Percentiles rank a stretch among this genome's conserved stretches.
phyloP scores from a whole-genome alignment of 2,329 filamentous ascomycete genomes.

The Fusarium nematophilum region DNA sequence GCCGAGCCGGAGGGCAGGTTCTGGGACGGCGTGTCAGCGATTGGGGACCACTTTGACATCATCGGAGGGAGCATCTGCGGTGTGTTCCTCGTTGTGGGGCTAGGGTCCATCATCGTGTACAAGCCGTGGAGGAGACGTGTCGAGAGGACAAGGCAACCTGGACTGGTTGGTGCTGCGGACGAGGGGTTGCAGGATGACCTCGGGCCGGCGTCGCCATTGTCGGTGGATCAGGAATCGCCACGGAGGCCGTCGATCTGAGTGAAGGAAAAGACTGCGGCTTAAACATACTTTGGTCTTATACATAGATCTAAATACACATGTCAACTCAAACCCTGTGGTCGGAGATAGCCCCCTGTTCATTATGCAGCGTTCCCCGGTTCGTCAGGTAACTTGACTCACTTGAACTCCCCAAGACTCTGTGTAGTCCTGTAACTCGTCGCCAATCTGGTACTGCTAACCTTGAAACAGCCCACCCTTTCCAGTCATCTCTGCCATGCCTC shows the following conservation, averaged over 20 bases:
- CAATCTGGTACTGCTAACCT: no score
- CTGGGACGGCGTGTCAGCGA: constrained; percentile 86
- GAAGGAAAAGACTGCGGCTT: no score
- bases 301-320: no score
- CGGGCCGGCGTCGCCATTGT: constrained; percentile 6
- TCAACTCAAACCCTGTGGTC: no score
- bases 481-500: no score
- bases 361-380: no score
- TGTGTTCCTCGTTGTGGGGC: constrained; percentile 81
- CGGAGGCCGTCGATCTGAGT: background rate
- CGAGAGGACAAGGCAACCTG: constrained; percentile 40
- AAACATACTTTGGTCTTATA: no score
- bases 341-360: no score
- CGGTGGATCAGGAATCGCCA: background rate
- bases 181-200: constrained; percentile 18
- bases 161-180: constrained; percentile 22
- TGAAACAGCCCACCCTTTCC: no score
- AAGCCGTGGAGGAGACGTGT: constrained; percentile 76
- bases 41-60: constrained; percentile 85
- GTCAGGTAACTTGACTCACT: no score
- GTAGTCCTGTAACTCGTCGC: no score
- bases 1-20: constrained; percentile 80
- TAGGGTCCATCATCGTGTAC: constrained; percentile 79
- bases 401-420: no score
- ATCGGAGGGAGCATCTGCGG: constrained; percentile 89